Percentiles rank a stretch among this genome's conserved stretches.
These are phyloP conservation scores for Paracamarosporium sp. DNA, from an alignment of 2,329 filamentous ascomycete genomes.

Conservation along the genomic window DNA sequence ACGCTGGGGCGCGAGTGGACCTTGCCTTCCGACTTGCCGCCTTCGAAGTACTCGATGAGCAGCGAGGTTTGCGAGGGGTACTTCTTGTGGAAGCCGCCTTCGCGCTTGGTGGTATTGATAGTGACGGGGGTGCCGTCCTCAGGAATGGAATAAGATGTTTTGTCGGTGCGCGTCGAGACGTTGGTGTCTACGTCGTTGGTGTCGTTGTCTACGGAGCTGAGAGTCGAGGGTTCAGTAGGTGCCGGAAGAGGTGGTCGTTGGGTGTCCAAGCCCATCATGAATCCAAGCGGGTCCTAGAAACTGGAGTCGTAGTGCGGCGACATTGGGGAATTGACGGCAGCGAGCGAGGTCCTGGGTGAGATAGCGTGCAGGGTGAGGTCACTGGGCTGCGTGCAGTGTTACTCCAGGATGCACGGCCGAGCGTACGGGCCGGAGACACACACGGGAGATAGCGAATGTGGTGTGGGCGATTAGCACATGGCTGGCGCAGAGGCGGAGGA, in stretches of 20 bases:
- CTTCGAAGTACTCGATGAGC: constrained; percentile 94
- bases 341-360: not conserved
- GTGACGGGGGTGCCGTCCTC: constrained; percentile 92
- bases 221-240: constrained; percentile 75
- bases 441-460: constrained; percentile 9
- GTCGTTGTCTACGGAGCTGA: constrained; percentile 65
- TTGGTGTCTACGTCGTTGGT: constrained; percentile 67
- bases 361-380: constrained; percentile 17
- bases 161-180: constrained; percentile 71
- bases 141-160: constrained; percentile 79
- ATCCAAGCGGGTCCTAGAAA: constrained; percentile 38
- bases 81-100: constrained; percentile 62
- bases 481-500: not conserved
- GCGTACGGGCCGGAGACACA: constrained; percentile 11
- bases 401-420: constrained; percentile 22
- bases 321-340: constrained; percentile 33
- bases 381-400: constrained; percentile 24
- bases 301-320: constrained; percentile 30
- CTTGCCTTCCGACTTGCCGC: constrained; percentile 68
- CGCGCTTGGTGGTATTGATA: constrained; percentile 77
- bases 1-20: constrained; percentile 80
- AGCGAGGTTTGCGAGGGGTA: constrained; percentile 82
- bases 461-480: constrained; percentile 9
- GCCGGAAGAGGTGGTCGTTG: constrained; percentile 72
- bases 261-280: constrained; percentile 54